A percentile compares a stretch with the other conserved stretches of the same genome.
phyloP scores from a whole-genome alignment of 2,329 filamentous ascomycete species.

The Aspergillus caelatus region DNA sequence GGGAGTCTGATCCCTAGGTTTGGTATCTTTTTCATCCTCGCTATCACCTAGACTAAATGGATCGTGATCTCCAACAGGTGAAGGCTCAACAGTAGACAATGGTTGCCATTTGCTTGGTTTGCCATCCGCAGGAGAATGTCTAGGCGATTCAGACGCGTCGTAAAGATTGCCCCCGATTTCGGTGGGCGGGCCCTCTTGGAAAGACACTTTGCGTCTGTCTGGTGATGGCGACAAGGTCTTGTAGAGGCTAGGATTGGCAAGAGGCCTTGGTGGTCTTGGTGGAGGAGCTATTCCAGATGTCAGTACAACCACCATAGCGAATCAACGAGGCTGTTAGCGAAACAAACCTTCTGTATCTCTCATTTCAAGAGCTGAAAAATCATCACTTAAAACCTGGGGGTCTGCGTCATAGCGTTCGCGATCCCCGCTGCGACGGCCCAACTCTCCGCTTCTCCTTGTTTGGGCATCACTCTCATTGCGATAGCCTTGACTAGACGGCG shows the following conservation, averaged over 20 bases:
- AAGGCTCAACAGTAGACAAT: slow-evolving; percentile 79
- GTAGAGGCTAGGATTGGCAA: slow-evolving; percentile 79
- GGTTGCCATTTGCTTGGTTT: slow-evolving; percentile 98
- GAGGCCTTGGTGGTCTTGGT: slow-evolving; percentile 62
- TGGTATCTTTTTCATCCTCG: slow-evolving; percentile 84
- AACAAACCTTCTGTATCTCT: slow-evolving; percentile 62
- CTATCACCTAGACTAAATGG: slow-evolving; percentile 96
- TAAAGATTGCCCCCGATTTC: slow-evolving; percentile 76
- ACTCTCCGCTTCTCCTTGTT: slow-evolving; percentile 63
- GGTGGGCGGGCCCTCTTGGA: slow-evolving; percentile 68
- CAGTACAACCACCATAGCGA: background rate
- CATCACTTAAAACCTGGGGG: slow-evolving; percentile 83
- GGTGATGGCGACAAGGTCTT: slow-evolving; percentile 65
- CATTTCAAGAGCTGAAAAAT: slow-evolving; percentile 72
- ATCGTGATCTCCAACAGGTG: slow-evolving; percentile 85
- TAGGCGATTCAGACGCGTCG: slow-evolving; percentile 59
- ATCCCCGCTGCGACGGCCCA: slow-evolving; percentile 75
- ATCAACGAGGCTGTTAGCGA: background rate
- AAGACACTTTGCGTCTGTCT: slow-evolving; percentile 56
- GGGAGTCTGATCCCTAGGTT: slow-evolving; percentile 63
- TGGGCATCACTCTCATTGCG: slow-evolving; percentile 46
- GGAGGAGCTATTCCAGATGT: slow-evolving; percentile 50
- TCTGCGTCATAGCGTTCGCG: slow-evolving; percentile 94
- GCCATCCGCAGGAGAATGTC: slow-evolving; percentile 56
- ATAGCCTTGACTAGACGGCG: slow-evolving; percentile 32